phyloP scores from a whole-genome alignment of 495 filamentous ascomycete species.

The Clavariopsis aquatica region DNA sequence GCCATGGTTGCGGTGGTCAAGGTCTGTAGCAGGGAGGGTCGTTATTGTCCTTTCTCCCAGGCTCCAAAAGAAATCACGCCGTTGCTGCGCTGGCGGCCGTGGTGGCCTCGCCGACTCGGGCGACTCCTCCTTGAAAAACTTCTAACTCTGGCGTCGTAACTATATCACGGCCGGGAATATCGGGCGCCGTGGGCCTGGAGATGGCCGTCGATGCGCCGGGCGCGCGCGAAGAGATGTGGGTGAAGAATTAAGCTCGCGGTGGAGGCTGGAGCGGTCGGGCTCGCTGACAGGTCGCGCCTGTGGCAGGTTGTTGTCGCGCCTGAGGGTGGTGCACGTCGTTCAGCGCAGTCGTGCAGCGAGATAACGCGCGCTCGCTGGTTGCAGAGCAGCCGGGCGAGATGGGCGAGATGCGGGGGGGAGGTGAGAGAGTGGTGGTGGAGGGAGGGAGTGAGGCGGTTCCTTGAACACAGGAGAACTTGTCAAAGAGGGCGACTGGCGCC shows the following conservation, averaged over 20 bases:
- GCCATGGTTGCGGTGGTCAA: conserved; percentile 65
- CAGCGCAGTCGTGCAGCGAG: conserved; percentile 14
- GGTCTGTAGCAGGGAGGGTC: background rate
- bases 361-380: background rate
- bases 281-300: conserved; percentile 16
- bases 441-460: background rate
- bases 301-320: conserved; percentile 1
- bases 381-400: conserved; percentile 12
- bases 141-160: background rate
- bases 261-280: conserved; percentile 32
- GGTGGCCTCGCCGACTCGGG: conserved; percentile 28
- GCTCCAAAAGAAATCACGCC: conserved; percentile 1
- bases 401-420: no score
- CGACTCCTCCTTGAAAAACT: conserved; percentile 21
- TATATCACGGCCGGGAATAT: background rate
- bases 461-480: no score
- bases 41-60: background rate
- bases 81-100: conserved; percentile 23
- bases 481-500: no score
- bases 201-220: conserved; percentile 28
- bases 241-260: conserved; percentile 14
- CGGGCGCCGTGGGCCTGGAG: conserved; percentile 2
- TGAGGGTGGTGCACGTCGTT: conserved; percentile 19
- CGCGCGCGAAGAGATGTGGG: conserved; percentile 21
- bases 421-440: background rate